phyloP scores from a whole-genome alignment of 1,284 basidiomycete species.

The Thecaphora thlaspeos region DNA sequence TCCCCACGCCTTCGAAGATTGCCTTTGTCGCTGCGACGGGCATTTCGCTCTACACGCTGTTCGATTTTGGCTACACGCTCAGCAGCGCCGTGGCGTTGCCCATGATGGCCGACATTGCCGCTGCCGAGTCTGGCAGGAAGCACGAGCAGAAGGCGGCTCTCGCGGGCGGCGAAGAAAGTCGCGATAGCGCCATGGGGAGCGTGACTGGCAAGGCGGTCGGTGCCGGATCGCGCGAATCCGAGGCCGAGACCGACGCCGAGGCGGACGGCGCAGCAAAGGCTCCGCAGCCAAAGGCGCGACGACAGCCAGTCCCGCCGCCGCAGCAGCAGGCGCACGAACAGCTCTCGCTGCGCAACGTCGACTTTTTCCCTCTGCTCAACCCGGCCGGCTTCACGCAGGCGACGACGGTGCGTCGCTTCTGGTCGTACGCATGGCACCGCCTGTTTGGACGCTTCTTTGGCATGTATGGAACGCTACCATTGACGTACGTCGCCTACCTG shows the following conservation, averaged over 20 bases:
- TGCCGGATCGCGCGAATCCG: constrained; percentile 7
- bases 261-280: constrained; percentile 14
- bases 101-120: constrained; percentile 19
- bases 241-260: constrained; percentile 22
- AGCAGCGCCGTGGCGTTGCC: constrained; percentile 31
- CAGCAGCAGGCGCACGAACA: constrained; percentile 16
- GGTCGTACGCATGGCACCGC: constrained; percentile 37
- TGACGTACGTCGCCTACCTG: constrained; percentile 25
- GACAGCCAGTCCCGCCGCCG: constrained; percentile 5
- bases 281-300: neutral
- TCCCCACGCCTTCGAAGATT: constrained; percentile 14
- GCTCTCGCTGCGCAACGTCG: constrained; percentile 31
- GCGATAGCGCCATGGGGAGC: neutral
- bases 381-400: constrained; percentile 25
- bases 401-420: constrained; percentile 26
- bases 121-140: neutral
- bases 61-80: constrained; percentile 41
- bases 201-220: neutral
- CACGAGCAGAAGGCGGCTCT: too few relatives aligned
- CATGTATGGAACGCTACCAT: constrained; percentile 34
- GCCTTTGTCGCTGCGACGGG: constrained; percentile 35
- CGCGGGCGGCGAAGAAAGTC: too few relatives aligned
- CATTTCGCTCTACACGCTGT: constrained; percentile 36
- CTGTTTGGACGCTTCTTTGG: constrained; percentile 36
- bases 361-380: constrained; percentile 43